A percentile compares a stretch with the other conserved stretches of the same genome.
phyloP scores from a whole-genome alignment of 495 filamentous ascomycete genomes.

The Xylaria palmicola region DNA sequence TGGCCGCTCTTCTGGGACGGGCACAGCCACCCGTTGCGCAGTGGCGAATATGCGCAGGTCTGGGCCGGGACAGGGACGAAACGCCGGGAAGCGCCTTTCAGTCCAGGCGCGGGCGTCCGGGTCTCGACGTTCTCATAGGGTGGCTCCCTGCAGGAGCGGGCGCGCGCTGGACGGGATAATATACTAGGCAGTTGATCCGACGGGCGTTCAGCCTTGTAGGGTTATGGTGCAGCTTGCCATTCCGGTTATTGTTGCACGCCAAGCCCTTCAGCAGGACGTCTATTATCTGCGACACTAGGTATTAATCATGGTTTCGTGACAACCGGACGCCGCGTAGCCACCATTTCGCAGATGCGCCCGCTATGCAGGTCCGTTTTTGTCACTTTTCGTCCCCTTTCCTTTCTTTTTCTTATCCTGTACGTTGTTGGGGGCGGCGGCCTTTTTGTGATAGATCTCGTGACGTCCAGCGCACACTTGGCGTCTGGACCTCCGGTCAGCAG shows the following conservation, averaged over 20 bases:
- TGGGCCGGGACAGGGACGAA: background rate
- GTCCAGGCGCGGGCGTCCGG: no score
- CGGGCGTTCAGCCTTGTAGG: slow-evolving; percentile 17
- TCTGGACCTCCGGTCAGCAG: background rate
- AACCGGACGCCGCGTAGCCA: slow-evolving; percentile 1
- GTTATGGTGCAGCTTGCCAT: slow-evolving; percentile 1
- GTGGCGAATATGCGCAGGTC: background rate
- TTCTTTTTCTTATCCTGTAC: no score
- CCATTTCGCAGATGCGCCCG: background rate
- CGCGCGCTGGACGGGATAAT: background rate
- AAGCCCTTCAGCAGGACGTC: background rate
- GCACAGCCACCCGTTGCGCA: background rate
- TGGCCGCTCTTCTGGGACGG: background rate
- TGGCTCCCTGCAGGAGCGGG: background rate
- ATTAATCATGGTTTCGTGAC: no score
- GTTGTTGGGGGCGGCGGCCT: no score
- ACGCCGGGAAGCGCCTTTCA: background rate
- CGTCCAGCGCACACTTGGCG: background rate
- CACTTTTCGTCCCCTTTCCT: background rate
- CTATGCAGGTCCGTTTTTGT: background rate
- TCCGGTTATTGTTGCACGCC: slow-evolving; percentile 5
- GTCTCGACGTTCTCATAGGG: background rate
- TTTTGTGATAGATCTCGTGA: background rate
- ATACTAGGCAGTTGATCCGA: background rate
- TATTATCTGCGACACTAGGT: background rate